phyloP scores from a whole-genome alignment of 805 yeast species.

The Candida rishiriensis region DNA sequence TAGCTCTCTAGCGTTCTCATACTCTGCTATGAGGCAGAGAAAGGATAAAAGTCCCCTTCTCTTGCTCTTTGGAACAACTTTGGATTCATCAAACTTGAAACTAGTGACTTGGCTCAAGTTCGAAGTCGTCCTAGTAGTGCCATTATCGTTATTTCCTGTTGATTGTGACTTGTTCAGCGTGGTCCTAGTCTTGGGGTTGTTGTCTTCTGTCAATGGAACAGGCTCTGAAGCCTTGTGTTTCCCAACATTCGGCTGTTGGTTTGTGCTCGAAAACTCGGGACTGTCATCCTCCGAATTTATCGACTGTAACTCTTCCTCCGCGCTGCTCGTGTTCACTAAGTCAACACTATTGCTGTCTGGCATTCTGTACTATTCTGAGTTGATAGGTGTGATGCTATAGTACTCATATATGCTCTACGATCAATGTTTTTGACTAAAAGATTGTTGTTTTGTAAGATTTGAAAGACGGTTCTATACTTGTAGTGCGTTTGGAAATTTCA shows the following conservation, averaged over 20 bases:
- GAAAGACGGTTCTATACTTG: too few relatives aligned
- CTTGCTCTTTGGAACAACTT: slow-evolving; percentile 33
- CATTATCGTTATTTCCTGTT: too few relatives aligned
- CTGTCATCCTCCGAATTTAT: neutral
- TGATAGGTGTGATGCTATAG: too few relatives aligned
- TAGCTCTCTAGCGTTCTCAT: slow-evolving; percentile 64
- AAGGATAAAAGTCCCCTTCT: slow-evolving; percentile 57
- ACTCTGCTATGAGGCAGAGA: slow-evolving; percentile 60
- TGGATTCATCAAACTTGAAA: slow-evolving; percentile 21
- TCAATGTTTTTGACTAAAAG: too few relatives aligned
- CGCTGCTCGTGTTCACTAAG: too few relatives aligned
- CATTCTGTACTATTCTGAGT: too few relatives aligned
- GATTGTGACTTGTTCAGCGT: too few relatives aligned
- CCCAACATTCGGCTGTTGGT: neutral
- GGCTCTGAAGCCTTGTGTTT: neutral
- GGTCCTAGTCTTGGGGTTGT: neutral
- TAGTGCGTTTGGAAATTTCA: too few relatives aligned
- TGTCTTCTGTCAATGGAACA: neutral
- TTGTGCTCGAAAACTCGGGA: neutral
- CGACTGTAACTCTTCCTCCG: neutral
- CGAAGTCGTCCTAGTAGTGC: neutral
- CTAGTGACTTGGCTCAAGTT: slow-evolving; percentile 13
- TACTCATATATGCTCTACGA: too few relatives aligned
- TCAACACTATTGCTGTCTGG: too few relatives aligned
- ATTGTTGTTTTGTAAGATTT: too few relatives aligned